Base-by-base conservation (phyloP, 2,329 filamentous ascomycete genomes). In the Diaporthe sp. region DNA sequence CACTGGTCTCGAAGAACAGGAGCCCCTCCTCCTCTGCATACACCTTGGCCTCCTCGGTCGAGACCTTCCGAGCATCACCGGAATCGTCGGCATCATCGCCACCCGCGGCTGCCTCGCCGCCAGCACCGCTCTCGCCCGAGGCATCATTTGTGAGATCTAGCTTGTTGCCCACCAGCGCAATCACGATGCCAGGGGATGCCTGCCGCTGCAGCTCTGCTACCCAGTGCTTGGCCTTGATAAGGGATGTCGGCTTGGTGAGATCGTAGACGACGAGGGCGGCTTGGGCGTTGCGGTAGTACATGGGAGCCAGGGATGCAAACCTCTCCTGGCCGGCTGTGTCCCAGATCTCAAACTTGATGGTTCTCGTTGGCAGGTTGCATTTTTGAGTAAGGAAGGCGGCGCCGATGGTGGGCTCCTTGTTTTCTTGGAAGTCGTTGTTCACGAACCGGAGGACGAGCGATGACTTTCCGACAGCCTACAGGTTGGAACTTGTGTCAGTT, bases 251-350 rank as follows among this genome's bases (percentile, higher is more conserved):
- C 85, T 98, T 98, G 76, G 97, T 99, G 80, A 99, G 92, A 83
- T 99, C 96, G 91, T 98, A 99, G 83, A 98, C 96, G 76, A 99
- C 96, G 78, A 99, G 94, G 19, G 97, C 97, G 77, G 96, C 95
- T 87, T 98, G 96, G 69, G 97, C 97, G 83, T 99, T 98, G 85
- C 96, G 95, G 88, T 98, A 98, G 90, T 99, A 99, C 97, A 98
- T 98, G 80, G 96, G 97, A 70, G 97, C 97, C 75, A 98, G 91
- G 69, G 94, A 97, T 79, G 96, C 96, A 82, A 98, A 99, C 77
- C 96, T 94, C 88, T 99, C 96, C 86, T 99, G 96, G 82, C 96
- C 96, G 56, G 97, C 96, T 22, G 96, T 98, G 87, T 99, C 96
- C 96, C 96, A 99, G 81, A 99, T 98, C 84, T 96, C 94, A 82